Base-by-base conservation (phyloP, 495 filamentous ascomycete species). In the Tuber brumale region DNA sequence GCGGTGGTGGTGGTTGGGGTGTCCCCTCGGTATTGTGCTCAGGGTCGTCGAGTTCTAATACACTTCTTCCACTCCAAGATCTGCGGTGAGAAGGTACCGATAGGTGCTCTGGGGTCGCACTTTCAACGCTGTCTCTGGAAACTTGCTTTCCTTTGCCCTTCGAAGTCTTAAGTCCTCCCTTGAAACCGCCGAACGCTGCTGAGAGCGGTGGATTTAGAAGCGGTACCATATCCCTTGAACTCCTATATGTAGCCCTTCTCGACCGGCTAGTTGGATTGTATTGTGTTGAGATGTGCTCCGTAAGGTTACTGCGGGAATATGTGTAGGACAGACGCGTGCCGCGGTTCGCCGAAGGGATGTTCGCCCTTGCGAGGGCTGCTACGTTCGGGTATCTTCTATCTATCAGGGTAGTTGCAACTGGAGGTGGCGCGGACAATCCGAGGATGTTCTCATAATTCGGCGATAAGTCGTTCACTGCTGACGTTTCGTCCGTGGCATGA, bases 41-140 rank as follows among this genome's bases (percentile, higher is more conserved):
- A 9, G 75, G 43, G 23, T 43, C 27, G 18, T 82, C 80, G 14
- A 82, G 80, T n/a, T 82, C 75, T 35, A 82, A 74, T n/a, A 82
- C 79, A 48, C 79, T 82, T 57, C 80, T 75, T 23, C 80, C 80
- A 7, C 51, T 81, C 80, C 80, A 82, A 5, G 80, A 82, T 31
- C 69, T 41, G 37, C 69, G 70, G 37, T 44, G 70, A 18, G n/a
- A 21, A 2, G 73, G 35, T 44, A 70, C 18, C 27, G 51, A 27
- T 14, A 16, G 39, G 70, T 18, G 5, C 66, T 74, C 18, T 73
- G 74, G 19, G 19, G 7, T 39, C 74, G 66, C 0, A 45, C 70
- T 51, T 61, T 75, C 35, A 44, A 43, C 23, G 39, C 41, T 72
- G 61, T n/a, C 16, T 71, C 69, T 69, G 35, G 19, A n/a, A 70